Evolutionary conservation across 169 alveolate species (phyloP).

Genomic region (Babesia bigemina): DNA sequence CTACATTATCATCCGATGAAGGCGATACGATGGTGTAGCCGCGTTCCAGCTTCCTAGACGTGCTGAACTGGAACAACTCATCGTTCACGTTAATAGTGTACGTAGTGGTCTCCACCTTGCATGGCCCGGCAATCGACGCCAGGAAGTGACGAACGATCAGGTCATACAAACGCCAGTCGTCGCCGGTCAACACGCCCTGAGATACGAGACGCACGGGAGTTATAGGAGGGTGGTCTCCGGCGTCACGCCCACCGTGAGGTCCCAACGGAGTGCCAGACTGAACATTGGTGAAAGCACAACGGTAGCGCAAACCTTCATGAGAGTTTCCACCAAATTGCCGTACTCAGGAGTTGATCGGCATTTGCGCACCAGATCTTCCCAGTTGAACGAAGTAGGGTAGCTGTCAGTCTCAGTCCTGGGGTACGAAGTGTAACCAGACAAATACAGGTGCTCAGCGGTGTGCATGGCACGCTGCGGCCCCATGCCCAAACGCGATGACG

Average conservation of each 20-base stretch:
- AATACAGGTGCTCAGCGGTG: constrained; percentile 93
- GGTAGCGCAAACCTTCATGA: constrained; percentile 6
- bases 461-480: constrained; percentile 89
- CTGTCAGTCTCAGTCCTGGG: constrained; percentile 95
- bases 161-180: constrained; percentile 31
- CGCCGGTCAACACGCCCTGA: constrained; percentile 19
- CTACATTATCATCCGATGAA: neutral
- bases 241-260: constrained; percentile 86
- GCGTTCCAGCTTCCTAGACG: constrained; percentile 7
- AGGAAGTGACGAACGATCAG: constrained; percentile 37
- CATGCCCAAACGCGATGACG: constrained; percentile 85
- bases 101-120: constrained; percentile 19
- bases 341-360: constrained; percentile 38
- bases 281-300: constrained; percentile 50
- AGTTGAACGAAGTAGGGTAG: constrained; percentile 87
- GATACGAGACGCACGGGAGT: constrained; percentile 83
- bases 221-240: constrained; percentile 97
- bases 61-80: constrained; percentile 10
- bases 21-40: constrained; percentile 29
- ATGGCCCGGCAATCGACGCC: constrained; percentile 47
- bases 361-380: constrained; percentile 9
- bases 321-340: neutral
- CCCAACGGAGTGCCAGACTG: constrained; percentile 60
- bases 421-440: constrained; percentile 91
- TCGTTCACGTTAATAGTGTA: constrained; percentile 8